Percentiles rank a stretch among this genome's conserved stretches.
Evolutionary conservation across 73 alveolate genomes (phyloP).

Genomic region (Tetrahymena elliotti): DNA sequence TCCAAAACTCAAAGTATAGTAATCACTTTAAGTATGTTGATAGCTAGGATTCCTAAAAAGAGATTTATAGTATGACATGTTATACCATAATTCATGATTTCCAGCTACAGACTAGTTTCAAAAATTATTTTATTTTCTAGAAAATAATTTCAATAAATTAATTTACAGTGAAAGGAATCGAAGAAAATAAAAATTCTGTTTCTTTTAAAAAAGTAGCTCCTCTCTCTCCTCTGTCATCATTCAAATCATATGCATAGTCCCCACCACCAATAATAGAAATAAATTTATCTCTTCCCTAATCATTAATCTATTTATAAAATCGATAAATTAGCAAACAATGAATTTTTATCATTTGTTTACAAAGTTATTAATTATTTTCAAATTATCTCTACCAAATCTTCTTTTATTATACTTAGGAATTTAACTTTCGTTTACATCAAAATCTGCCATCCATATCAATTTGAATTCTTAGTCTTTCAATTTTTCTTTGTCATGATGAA

Average conservation of each 20-base stretch:
- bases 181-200: background rate
- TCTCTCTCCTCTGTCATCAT: background rate
- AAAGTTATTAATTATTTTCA: background rate
- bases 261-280: background rate
- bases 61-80: background rate
- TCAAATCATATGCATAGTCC: background rate
- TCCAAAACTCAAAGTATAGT: background rate
- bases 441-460: background rate
- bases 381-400: background rate
- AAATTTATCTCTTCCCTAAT: background rate
- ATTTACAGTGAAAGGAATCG: background rate
- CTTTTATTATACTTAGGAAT: background rate
- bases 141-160: background rate
- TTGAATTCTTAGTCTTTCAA: background rate
- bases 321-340: background rate
- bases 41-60: background rate
- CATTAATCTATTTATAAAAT: background rate
- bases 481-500: background rate
- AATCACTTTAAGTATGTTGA: background rate
- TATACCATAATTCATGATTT: background rate
- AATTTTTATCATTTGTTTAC: background rate
- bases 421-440: background rate
- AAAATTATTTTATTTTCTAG: background rate
- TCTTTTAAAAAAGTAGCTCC: background rate
- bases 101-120: background rate